Conservation (phyloP, 1,139 yeast species). For the Trichomonascaceae sp. region DNA sequence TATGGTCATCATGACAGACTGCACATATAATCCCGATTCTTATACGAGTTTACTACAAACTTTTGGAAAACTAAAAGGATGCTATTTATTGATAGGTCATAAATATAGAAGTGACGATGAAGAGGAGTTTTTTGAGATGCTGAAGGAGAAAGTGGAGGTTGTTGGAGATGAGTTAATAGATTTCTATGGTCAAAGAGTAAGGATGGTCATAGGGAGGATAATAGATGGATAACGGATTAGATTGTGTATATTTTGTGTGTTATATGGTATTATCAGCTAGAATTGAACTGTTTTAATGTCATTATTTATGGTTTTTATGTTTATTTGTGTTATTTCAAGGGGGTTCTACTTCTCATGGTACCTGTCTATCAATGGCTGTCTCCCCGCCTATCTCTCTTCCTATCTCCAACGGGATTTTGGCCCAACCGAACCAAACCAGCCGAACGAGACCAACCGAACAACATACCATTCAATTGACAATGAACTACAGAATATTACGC, state of each 20-base stretch:
- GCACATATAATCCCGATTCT: slow-evolving; percentile 28
- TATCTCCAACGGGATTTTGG: no score
- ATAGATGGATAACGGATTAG: neutral
- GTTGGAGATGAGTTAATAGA: neutral
- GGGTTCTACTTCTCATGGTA: no score
- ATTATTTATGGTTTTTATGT: no score
- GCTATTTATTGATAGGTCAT: slow-evolving; percentile 25
- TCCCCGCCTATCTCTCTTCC: no score
- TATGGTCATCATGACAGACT: slow-evolving; percentile 28
- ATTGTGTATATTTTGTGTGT: neutral
- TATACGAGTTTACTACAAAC: slow-evolving; percentile 24
- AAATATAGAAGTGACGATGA: slow-evolving; percentile 26
- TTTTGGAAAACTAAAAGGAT: slow-evolving; percentile 13
- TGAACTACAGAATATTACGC: no score
- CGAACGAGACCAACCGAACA: no score
- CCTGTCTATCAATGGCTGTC: no score
- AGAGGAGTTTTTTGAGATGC: slow-evolving; percentile 19
- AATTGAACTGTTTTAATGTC: no score
- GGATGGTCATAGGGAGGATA: slow-evolving; percentile 5
- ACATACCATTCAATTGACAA: no score
- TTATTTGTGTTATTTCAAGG: no score
- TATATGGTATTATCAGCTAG: neutral
- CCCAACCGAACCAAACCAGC: no score
- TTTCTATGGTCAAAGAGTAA: slow-evolving; percentile 12
- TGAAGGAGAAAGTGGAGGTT: neutral